Evolutionary conservation across 2,329 filamentous ascomycete genomes (phyloP), one percentile per base, ranked within the genome.

Genomic region (Lecanicillium sp.): DNA sequence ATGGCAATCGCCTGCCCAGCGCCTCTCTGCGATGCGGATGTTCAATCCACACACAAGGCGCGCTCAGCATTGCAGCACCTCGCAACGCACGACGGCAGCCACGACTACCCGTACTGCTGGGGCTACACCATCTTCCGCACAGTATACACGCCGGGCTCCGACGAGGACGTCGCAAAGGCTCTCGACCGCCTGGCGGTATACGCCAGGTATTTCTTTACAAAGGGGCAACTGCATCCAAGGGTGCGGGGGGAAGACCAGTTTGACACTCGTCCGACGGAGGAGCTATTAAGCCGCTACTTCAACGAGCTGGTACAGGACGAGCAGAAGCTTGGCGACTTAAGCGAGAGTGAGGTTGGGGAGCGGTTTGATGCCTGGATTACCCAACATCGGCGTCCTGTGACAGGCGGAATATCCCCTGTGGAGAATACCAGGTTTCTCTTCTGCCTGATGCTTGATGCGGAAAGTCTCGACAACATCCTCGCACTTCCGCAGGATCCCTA

Each of bases 121-220:
- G 48, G 45, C 2, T 51, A 42, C 37, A 46, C 45, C 17, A 45
- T 50, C 28, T 50, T 50, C 38, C 47, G 45, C 36, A 50, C 48
- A 18, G 42, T 46, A 20, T 51, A 51, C 36, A 33, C 39, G 10
- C 36, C 45, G 3, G 48, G 37, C 1, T 48, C 46, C 5, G 39
- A 50, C 14, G 48, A 50, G 34, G 33, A 18, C 1, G 31, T 47
- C 17, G 29, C 35, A 19, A 36, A 32, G n/a, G 46, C 46, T 35
- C 15, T 50, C 25, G 39, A 44, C 38, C 44, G 49, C 10, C 37
- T 49, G 32, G 37, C 36, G 28, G 15, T 30, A 17, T 49, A 49
- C 36, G 44, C 46, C 29, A 43, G 44, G 28, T 3, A 29, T 28
- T 48, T 33, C 9, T 33, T 36, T 10, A 14, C 44, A 2, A 33